These are phyloP conservation scores for Yamadazyma jaroonii DNA, from an alignment of 1,139 yeast genomes.

Conservation along the genomic window DNA sequence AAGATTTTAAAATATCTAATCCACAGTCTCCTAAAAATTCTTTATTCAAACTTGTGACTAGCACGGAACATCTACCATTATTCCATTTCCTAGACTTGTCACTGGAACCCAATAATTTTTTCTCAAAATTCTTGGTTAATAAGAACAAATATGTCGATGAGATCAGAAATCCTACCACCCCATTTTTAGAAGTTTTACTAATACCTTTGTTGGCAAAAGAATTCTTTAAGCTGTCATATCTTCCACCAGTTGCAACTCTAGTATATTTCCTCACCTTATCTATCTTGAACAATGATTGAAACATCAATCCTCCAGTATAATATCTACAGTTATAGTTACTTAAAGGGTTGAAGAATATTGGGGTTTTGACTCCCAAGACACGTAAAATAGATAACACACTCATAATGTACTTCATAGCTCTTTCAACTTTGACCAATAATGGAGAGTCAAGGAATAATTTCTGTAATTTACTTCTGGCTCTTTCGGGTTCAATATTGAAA, in stretches of 20 bases:
- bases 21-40: constrained; percentile 56
- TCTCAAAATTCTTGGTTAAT: constrained; percentile 35
- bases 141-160: constrained; percentile 41
- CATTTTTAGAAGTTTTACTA: constrained; percentile 29
- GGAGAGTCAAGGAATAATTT: constrained; percentile 78
- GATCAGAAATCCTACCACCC: constrained; percentile 84
- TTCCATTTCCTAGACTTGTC: constrained; percentile 26
- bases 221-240: constrained; percentile 74
- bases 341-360: constrained; percentile 58
- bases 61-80: constrained; percentile 67
- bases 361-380: constrained; percentile 46
- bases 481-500: constrained; percentile 64
- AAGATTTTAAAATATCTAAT: constrained; percentile 52
- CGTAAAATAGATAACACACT: constrained; percentile 55
- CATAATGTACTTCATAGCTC: constrained; percentile 56
- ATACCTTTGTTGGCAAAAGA: constrained; percentile 20
- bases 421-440: constrained; percentile 56
- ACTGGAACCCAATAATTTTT: constrained; percentile 18
- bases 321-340: constrained; percentile 79
- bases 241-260: constrained; percentile 85
- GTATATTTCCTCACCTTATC: constrained; percentile 40
- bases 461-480: constrained; percentile 59
- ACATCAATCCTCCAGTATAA: constrained; percentile 81
- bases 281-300: constrained; percentile 70
- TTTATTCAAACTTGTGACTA: constrained; percentile 66